Base-by-base conservation (phyloP, 2,329 filamentous ascomycete species). In the Amauroascus niger region DNA sequence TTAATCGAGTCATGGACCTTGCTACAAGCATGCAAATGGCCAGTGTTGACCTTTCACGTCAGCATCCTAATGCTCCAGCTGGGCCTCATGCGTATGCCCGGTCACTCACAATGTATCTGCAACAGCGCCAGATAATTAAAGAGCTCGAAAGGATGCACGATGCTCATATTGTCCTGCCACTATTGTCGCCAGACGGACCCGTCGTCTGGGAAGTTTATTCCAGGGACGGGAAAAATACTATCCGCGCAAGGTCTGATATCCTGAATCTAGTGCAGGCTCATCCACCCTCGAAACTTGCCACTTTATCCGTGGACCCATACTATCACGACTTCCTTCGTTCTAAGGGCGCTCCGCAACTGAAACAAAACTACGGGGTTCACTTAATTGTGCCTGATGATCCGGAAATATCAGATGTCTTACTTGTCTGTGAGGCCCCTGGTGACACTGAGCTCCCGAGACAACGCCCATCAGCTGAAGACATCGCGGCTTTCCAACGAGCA, bases 191-290 rank as follows among this genome's bases (percentile, higher is more conserved):
- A 11, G 82, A 87, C 43, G 83, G 83, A 33, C 82, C 82, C 9
- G 80, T 86, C 43, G 83, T 84, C 0, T 95, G 90, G 88, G 85
- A 95, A 67, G 79, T 97, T 52, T 95, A 90, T 70, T 87, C 88
- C 6, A 80, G 86, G 35, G 87, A 95, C 63, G 83, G 84, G 59
- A 94, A 93, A 76, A 94, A 89, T 65, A 73, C 72, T 6, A 72
- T 76, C 40, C 72, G 71, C 51, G 74, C 74, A 33, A 69, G 73
- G 22, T 74, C 72, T 35, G 74, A 76, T 59, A 74, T 76, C 52
- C 68, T 73, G 63, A 74, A 73, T 57, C 64, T 76, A 33, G 67
- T 76, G 20, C 71, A 74, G 55, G 74, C 74, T 49, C 72, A 75
- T 56, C 74, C 74, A 20, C 72, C 74, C 2, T 63, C 72, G 9